Evolutionary conservation across 768 basidiomycete genomes (phyloP).

Genomic region (Chlorophyllum brunneum): DNA sequence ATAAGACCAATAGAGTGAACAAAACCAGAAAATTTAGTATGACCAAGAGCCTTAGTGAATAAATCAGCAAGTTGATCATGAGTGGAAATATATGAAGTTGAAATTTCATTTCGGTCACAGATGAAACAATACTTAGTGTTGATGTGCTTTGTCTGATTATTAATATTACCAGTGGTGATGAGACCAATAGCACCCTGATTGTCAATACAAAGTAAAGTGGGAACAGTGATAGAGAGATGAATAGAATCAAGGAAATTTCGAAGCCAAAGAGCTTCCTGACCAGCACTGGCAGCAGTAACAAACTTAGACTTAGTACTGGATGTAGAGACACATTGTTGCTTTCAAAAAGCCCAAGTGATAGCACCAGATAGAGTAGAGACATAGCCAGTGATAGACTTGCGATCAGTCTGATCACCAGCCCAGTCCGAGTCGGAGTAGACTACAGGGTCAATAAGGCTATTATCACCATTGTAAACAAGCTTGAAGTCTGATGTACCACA

Average conservation of each 20-base stretch:
- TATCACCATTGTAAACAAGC: background rate
- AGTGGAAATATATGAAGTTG: constrained; percentile 16
- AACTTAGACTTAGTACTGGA: constrained; percentile 19
- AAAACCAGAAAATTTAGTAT: background rate
- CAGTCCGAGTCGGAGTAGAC: constrained; percentile 17
- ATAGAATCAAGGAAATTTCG: constrained; percentile 7
- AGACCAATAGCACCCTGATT: constrained; percentile 24
- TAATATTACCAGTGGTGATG: constrained; percentile 19
- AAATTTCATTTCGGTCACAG: constrained; percentile 14
- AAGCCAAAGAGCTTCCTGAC: constrained; percentile 9
- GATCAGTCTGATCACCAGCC: constrained; percentile 18
- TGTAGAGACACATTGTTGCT: constrained; percentile 19
- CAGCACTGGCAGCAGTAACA: constrained; percentile 4
- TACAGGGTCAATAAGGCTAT: background rate
- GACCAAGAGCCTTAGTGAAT: constrained; percentile 15
- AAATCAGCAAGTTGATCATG: constrained; percentile 17
- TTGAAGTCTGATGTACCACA: background rate
- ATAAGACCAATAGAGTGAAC: background rate
- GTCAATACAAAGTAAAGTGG: constrained; percentile 18
- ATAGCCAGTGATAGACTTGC: constrained; percentile 22
- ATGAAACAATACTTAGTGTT: constrained; percentile 31
- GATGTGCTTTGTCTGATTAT: constrained; percentile 35
- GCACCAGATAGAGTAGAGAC: constrained; percentile 21
- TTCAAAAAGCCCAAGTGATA: constrained; percentile 25
- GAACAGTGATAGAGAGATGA: constrained; percentile 1